Evolutionary conservation across 1,284 basidiomycete species (phyloP), one percentile per base, ranked within the genome.

Genomic region (Ganoderma resinaceum): DNA sequence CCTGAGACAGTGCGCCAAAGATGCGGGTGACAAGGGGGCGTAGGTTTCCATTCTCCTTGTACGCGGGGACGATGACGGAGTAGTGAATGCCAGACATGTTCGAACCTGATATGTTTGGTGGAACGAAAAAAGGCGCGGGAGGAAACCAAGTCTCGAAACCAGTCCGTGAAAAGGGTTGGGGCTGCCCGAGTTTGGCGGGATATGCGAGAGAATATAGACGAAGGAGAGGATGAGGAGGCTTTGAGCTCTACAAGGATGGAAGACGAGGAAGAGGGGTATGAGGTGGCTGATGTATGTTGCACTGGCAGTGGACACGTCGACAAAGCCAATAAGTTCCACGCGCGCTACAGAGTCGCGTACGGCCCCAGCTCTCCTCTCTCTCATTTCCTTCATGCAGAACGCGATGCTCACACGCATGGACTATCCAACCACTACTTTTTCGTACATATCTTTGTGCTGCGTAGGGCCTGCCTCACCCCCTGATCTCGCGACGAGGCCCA

Each of bases 51-150:
- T 81, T 80, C 74, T 86, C 84, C 71, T 80, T 81, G 76, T 83
- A 86, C 9, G 83, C 82, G 55, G 84, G 84, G n/a, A 86, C 80
- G 72, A 86, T 74, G 75, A 86, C 80, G 55, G 81, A 81, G 77
- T 79, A 78, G 49, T 75, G 73, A 46, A 80, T 80, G 53, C 73
- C 62, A 33, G 72, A 73, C 72, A 73, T 60, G 37, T 61, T 46
- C 38, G 23, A 26, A n/a, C 20, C 18, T 43, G 40, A 7, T 37
- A 6, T 46, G 60, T 16, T 31, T 40, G 29, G 42, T 26, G 46
- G 37, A 38, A n/a, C n/a, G 37, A 16, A 42, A 63, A 52, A 33
- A 31, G 37, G 31, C 33, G 26, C 11, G 55, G 18, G 18, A 52
- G n/a, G 20, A 11, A 59, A 7, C 12, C 31, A 14, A 40, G 57